Percentiles rank a stretch among this genome's conserved stretches.
Conservation (phyloP, 2,329 filamentous ascomycete genomes). For the Xylaria sp. region DNA sequence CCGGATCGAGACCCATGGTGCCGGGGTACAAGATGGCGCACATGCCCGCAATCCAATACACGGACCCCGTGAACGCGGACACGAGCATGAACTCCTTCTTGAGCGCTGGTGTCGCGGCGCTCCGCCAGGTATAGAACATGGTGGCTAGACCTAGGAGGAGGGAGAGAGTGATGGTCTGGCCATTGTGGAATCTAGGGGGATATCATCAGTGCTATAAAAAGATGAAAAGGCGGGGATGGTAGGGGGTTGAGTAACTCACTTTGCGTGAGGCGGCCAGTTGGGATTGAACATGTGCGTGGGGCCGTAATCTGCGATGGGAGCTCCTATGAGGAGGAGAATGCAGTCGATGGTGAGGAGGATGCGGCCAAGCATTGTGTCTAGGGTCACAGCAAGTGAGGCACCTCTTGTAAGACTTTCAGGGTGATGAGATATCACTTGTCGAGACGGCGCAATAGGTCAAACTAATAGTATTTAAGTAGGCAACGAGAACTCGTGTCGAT, state of each 20-base stretch:
- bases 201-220: not conserved
- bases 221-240: too few relatives aligned
- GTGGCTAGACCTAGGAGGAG: slow-evolving; percentile 54
- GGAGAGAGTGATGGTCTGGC: slow-evolving; percentile 56
- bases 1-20: slow-evolving; percentile 55
- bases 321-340: slow-evolving; percentile 53
- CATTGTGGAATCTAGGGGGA: slow-evolving; percentile 53
- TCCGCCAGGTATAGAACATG: slow-evolving; percentile 55
- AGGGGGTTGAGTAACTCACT: slow-evolving; percentile 46
- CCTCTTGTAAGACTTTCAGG: not conserved
- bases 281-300: slow-evolving; percentile 58
- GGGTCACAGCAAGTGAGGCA: not conserved
- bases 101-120: slow-evolving; percentile 39
- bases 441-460: not conserved
- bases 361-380: slow-evolving; percentile 52
- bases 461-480: not conserved
- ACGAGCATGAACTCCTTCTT: slow-evolving; percentile 49
- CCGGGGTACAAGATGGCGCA: slow-evolving; percentile 53
- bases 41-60: slow-evolving; percentile 57
- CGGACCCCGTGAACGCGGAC: slow-evolving; percentile 53
- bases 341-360: slow-evolving; percentile 55
- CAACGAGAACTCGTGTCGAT: too few relatives aligned
- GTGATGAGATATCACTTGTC: too few relatives aligned
- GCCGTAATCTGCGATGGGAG: slow-evolving; percentile 53
- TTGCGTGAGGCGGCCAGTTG: slow-evolving; percentile 59